phyloP scores from a whole-genome alignment of 1,284 basidiomycete species.

The Malassezia japonica region DNA sequence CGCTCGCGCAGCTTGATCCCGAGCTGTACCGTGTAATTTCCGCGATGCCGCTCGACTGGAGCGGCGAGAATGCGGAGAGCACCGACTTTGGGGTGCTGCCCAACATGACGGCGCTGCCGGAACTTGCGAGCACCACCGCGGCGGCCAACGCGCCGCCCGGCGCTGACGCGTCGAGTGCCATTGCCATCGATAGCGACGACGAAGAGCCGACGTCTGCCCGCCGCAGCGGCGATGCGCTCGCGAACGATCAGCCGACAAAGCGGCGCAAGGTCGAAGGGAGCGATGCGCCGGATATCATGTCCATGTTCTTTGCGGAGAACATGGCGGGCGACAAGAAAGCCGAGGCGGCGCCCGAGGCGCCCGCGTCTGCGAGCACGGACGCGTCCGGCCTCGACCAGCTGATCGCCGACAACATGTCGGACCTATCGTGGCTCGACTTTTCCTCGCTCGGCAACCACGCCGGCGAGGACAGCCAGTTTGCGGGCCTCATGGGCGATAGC shows the following conservation, averaged over 20 bases:
- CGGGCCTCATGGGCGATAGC: neutral
- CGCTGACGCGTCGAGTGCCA: neutral
- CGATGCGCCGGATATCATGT: neutral
- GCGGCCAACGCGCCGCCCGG: neutral
- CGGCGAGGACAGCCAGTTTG: neutral
- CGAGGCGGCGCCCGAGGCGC: neutral
- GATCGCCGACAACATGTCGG: neutral
- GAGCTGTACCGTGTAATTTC: conserved; percentile 9
- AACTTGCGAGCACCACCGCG: neutral
- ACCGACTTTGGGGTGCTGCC: no score
- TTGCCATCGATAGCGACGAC: conserved; percentile 10
- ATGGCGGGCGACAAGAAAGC: neutral
- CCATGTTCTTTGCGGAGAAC: neutral
- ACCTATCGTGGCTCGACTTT: conserved; percentile 15
- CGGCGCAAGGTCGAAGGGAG: neutral
- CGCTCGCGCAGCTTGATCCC: conserved; percentile 1
- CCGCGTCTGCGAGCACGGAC: neutral
- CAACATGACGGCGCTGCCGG: neutral
- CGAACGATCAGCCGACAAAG: neutral
- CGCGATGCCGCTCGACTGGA: conserved; percentile 7
- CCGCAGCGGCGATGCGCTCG: neutral
- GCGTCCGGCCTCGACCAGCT: neutral
- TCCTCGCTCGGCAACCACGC: neutral
- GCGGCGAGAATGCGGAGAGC: neutral
- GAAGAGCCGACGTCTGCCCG: conserved; percentile 3